These are phyloP conservation scores for Quercus ilex DNA, from an alignment of 306 rosid species.

Conservation along the genomic window DNA sequence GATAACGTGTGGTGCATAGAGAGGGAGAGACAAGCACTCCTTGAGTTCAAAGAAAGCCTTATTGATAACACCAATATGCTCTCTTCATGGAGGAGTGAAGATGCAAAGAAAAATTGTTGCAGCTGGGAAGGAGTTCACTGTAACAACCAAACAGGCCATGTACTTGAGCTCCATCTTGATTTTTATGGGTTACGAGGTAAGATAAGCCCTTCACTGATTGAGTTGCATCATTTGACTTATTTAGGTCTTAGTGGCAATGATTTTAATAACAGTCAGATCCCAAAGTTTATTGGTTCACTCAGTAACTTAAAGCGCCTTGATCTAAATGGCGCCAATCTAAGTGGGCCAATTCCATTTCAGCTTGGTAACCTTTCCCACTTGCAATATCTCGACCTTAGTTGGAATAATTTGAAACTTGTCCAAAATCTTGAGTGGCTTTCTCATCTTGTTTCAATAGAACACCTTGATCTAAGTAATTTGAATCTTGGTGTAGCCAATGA, in stretches of 20 bases:
- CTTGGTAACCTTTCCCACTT: slow-evolving; percentile 11
- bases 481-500: no score
- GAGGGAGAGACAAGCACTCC: slow-evolving; percentile 7
- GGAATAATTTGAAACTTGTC: not conserved
- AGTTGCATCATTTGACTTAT: slow-evolving; percentile 1
- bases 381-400: not conserved
- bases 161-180: slow-evolving; percentile 13
- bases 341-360: not conserved
- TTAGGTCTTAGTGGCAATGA: not conserved
- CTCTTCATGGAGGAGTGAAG: slow-evolving; percentile 2
- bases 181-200: not conserved
- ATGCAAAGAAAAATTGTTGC: slow-evolving; percentile 14
- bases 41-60: not conserved
- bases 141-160: slow-evolving; percentile 13
- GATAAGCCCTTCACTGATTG: not conserved
- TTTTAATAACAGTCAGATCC: not conserved
- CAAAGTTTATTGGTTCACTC: slow-evolving; percentile 2
- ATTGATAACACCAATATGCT: not conserved
- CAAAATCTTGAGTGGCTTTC: no score
- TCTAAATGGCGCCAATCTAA: not conserved
- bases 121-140: slow-evolving; percentile 24
- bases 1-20: not conserved
- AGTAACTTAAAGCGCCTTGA: not conserved
- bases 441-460: no score
- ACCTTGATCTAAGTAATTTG: no score